Evolutionary conservation across 495 filamentous ascomycete genomes (phyloP).

Genomic region (Choiromyces venosus): DNA sequence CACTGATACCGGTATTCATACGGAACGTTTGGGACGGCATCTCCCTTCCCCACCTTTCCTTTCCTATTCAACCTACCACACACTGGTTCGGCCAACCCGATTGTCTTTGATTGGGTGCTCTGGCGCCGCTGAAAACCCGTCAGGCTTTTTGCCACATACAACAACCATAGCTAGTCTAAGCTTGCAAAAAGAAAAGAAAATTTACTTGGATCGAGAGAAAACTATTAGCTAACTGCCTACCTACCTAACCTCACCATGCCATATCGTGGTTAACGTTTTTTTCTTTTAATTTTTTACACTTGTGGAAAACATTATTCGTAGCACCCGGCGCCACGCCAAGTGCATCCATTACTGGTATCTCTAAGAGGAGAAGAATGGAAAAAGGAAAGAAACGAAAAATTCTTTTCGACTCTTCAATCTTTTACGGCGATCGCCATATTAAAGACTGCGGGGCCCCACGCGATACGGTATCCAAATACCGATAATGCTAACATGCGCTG

Average conservation of each 20-base stretch:
- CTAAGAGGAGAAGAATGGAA: neutral
- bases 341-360: too few relatives aligned
- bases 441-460: neutral
- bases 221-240: too few relatives aligned
- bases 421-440: neutral
- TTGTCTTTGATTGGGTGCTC: neutral
- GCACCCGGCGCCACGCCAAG: neutral
- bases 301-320: neutral
- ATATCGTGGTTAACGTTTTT: neutral
- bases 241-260: neutral
- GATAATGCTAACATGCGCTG: neutral
- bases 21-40: too few relatives aligned
- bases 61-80: neutral
- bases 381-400: too few relatives aligned
- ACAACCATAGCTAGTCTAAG: neutral
- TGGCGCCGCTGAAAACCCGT: neutral
- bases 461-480: neutral
- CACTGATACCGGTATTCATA: neutral
- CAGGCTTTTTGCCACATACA: neutral
- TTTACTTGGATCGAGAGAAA: neutral
- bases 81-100: neutral
- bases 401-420: neutral
- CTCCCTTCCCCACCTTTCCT: neutral
- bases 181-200: too few relatives aligned
- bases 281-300: neutral